Conservation (phyloP, 1,139 yeast genomes). For the Pneumocystis murina region DNA sequence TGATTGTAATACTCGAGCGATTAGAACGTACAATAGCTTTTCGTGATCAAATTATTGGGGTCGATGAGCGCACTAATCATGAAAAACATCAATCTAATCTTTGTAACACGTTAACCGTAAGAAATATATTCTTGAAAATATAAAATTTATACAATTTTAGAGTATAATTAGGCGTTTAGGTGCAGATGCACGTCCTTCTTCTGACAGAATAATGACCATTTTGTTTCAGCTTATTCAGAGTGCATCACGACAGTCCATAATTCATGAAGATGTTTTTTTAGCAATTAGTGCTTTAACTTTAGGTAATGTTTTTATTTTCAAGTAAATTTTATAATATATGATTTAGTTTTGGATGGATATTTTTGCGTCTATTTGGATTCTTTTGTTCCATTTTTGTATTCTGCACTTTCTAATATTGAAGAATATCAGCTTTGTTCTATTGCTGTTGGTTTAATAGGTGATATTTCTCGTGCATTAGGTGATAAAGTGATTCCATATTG, state of each 20-base stretch:
- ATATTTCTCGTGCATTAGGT: slow-evolving; percentile 83
- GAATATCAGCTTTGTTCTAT: slow-evolving; percentile 73
- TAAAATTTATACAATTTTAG: neutral
- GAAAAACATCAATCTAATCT: slow-evolving; percentile 85
- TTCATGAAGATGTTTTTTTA: slow-evolving; percentile 87
- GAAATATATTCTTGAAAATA: neutral
- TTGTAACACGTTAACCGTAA: slow-evolving; percentile 56
- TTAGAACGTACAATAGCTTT: slow-evolving; percentile 52
- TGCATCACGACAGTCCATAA: slow-evolving; percentile 50
- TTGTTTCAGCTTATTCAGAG: slow-evolving; percentile 54
- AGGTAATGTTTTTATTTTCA: slow-evolving; percentile 20
- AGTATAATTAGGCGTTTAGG: slow-evolving; percentile 77
- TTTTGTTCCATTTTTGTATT: slow-evolving; percentile 65
- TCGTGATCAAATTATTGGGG: slow-evolving; percentile 31
- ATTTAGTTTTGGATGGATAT: slow-evolving; percentile 42
- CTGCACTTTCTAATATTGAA: slow-evolving; percentile 56
- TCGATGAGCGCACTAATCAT: slow-evolving; percentile 58
- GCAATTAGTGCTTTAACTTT: slow-evolving; percentile 76
- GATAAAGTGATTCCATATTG: slow-evolving; percentile 56
- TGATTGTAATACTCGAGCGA: slow-evolving; percentile 57
- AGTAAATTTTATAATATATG: neutral
- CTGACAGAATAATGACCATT: slow-evolving; percentile 74
- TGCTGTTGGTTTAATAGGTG: slow-evolving; percentile 94
- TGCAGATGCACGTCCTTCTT: slow-evolving; percentile 45
- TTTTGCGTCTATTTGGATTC: slow-evolving; percentile 67